These are phyloP conservation scores for Sporobolomyces phaffii DNA, from an alignment of 768 basidiomycete species.

Conservation along the genomic window DNA sequence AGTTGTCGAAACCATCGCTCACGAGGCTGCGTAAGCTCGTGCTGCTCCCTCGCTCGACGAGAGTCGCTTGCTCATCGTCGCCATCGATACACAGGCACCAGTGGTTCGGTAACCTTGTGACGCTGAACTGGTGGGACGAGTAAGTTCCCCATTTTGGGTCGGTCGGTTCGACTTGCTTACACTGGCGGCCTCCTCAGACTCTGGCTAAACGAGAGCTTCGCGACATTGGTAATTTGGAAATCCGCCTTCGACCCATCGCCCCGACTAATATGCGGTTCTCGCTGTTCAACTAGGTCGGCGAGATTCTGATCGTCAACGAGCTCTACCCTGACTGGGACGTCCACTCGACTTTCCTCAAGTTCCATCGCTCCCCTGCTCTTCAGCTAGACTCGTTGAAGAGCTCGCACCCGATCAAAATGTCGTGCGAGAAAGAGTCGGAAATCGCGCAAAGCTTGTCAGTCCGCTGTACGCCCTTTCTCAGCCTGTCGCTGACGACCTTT, in stretches of 20 bases:
- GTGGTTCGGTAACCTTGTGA: conserved; percentile 74
- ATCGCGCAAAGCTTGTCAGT: conserved; percentile 21
- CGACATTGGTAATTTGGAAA: conserved; percentile 10
- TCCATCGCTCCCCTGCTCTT: conserved; percentile 69
- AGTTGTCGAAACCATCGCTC: conserved; percentile 9
- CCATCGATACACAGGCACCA: too few species aligned
- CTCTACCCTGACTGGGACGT: conserved; percentile 61
- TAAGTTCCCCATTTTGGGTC: not conserved
- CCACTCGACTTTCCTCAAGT: conserved; percentile 62
- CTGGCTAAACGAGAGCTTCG: conserved; percentile 44
- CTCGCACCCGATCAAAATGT: conserved; percentile 88
- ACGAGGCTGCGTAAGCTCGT: conserved; percentile 10
- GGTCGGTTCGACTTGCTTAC: not conserved
- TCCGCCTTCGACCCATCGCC: not conserved
- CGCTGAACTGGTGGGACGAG: conserved; percentile 51
- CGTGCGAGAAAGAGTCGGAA: conserved; percentile 59
- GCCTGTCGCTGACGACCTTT: not conserved
- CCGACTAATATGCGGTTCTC: too few species aligned
- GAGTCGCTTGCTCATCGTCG: too few species aligned
- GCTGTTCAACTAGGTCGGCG: conserved; percentile 52
- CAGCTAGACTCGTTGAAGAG: conserved; percentile 74
- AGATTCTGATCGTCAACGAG: conserved; percentile 51
- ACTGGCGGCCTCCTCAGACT: conserved; percentile 14
- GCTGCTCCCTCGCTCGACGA: not conserved
- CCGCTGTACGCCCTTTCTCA: not conserved